Conservation (phyloP, 192 early-diverging fungal species). For the Geranomyces michiganensis region DNA sequence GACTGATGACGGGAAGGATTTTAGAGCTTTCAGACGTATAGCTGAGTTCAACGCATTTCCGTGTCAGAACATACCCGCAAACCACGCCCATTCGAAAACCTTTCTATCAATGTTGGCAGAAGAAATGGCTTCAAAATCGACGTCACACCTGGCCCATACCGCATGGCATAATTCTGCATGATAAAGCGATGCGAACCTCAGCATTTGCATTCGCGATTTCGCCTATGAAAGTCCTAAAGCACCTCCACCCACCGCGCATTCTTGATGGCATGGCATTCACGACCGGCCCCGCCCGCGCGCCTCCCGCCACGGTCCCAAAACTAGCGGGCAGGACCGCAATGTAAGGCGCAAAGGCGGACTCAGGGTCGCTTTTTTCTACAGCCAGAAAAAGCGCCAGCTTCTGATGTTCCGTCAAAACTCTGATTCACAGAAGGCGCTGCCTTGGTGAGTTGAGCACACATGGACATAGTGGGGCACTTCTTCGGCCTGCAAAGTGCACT, state of each 20-base stretch:
- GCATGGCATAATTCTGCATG: not conserved
- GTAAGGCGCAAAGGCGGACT: not conserved
- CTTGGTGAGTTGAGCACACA: not conserved
- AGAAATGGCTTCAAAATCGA: not conserved
- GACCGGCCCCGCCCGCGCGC: not conserved
- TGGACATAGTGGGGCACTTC: no score
- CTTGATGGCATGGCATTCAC: not conserved
- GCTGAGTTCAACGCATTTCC: not conserved
- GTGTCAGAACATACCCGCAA: not conserved
- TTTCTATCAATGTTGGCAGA: not conserved
- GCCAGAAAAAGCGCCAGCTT: not conserved
- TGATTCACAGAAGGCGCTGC: no score
- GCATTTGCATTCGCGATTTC: no score
- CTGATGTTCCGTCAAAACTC: not conserved
- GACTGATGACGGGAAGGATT: conserved; percentile 2
- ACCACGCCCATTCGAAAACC: not conserved
- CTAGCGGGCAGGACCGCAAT: not conserved
- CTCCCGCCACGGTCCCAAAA: not conserved
- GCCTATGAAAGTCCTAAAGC: no score
- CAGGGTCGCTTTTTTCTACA: not conserved
- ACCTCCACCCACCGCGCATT: not conserved
- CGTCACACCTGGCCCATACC: not conserved
- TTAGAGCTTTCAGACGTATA: not conserved
- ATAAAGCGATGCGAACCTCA: no score
- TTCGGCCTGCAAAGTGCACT: no score